phyloP scores from a whole-genome alignment of 305 asterid species.

The Fraxinus dipetala region DNA sequence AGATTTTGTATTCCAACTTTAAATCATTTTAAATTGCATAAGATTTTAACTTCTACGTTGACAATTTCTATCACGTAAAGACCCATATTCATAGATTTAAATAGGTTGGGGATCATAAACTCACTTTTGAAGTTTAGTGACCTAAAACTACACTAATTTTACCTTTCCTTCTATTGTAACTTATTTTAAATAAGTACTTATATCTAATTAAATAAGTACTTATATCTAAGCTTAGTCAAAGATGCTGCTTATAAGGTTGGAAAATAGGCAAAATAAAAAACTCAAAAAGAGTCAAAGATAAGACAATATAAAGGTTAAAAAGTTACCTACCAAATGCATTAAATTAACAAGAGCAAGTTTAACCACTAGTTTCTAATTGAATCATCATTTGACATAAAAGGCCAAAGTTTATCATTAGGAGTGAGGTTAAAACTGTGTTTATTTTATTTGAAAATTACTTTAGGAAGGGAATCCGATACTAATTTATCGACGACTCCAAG shows the following conservation, averaged over 20 bases:
- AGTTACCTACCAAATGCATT: constrained; percentile 19
- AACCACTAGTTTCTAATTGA: neutral
- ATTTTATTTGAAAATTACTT: neutral
- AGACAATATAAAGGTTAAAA: constrained; percentile 31
- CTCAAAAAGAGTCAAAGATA: constrained; percentile 12
- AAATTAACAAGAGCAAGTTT: constrained; percentile 11
- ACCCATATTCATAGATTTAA: neutral
- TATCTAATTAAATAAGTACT: neutral
- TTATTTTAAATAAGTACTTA: neutral
- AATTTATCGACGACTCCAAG: constrained; percentile 28
- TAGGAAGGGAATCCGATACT: constrained; percentile 33
- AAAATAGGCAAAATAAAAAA: constrained; percentile 4
- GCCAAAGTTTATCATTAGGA: constrained; percentile 12
- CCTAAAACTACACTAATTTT: neutral
- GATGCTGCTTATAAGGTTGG: neutral
- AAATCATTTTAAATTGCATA: too few relatives aligned
- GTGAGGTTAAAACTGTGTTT: neutral
- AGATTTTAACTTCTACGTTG: neutral
- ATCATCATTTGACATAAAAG: constrained; percentile 18
- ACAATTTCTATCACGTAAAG: too few relatives aligned
- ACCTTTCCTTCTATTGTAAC: neutral
- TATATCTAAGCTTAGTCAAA: neutral
- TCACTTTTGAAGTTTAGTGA: neutral
- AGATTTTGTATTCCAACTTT: neutral
- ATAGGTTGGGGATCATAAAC: too few relatives aligned